Conservation (phyloP, 73 alveolate species). For the Paraurostyla sp. region DNA sequence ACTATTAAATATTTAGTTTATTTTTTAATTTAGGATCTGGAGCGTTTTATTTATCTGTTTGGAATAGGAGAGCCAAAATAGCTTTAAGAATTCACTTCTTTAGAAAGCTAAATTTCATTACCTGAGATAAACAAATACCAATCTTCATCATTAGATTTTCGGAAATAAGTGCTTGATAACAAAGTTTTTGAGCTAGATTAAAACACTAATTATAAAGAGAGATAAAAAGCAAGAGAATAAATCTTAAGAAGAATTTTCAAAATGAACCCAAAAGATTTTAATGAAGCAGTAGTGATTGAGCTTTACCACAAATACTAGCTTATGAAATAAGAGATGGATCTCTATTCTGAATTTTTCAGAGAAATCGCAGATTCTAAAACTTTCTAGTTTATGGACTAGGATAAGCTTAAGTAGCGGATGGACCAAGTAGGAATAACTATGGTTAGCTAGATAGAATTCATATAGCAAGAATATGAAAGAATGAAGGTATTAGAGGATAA, state of each 20-base stretch:
- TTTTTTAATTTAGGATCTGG: constrained; percentile 4
- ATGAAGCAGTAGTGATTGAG: constrained; percentile 7
- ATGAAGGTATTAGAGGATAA: not conserved
- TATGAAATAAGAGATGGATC: not conserved
- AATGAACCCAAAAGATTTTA: not conserved
- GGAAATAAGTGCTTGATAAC: not conserved
- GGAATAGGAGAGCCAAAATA: constrained; percentile 14
- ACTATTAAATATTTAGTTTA: not conserved
- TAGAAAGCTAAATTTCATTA: not conserved
- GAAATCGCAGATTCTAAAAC: not conserved
- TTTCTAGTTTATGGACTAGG: not conserved
- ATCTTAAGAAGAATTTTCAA: not conserved
- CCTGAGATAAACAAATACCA: not conserved
- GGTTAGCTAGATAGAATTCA: not conserved
- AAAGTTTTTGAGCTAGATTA: not conserved
- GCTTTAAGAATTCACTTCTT: too few relatives aligned
- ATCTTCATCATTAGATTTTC: not conserved
- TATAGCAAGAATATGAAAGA: not conserved
- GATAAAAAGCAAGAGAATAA: not conserved
- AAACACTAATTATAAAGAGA: not conserved
- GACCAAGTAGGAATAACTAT: not conserved
- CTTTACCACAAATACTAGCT: not conserved
- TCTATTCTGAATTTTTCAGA: not conserved
- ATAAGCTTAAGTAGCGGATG: not conserved
- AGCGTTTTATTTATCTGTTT: not conserved